phyloP scores from a whole-genome alignment of 371 early-diverging fungal species.

The Mucor plumbeus region DNA sequence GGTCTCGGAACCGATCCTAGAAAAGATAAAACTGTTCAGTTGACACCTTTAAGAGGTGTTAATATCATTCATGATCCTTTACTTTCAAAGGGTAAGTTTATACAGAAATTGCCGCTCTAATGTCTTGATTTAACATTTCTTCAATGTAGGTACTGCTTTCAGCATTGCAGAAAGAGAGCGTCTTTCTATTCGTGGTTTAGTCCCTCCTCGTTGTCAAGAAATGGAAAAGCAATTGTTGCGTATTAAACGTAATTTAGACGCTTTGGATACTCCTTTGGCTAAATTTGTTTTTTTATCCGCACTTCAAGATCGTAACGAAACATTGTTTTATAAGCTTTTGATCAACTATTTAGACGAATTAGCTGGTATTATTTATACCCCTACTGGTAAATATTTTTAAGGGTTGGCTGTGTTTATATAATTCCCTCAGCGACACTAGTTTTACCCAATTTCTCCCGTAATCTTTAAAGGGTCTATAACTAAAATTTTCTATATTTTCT shows the following conservation, averaged over 20 bases:
- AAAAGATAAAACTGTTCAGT: conserved; percentile 59
- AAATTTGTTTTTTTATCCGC: conserved; percentile 62
- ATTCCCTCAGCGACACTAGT: conserved; percentile 7
- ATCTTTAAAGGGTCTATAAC: conserved; percentile 1
- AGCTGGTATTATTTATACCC: conserved; percentile 55
- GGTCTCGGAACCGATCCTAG: conserved; percentile 49
- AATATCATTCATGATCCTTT: conserved; percentile 65
- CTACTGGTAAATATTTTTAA: conserved; percentile 38
- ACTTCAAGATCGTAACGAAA: conserved; percentile 68
- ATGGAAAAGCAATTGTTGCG: conserved; percentile 69
- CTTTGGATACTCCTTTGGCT: conserved; percentile 60
- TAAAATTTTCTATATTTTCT: conserved; percentile 11
- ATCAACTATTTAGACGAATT: conserved; percentile 63
- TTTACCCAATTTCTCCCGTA: conserved; percentile 26
- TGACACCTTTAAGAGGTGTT: conserved; percentile 57
- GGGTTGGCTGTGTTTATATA: conserved; percentile 1
- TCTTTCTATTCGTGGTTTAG: conserved; percentile 70
- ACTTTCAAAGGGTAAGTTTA: conserved; percentile 34
- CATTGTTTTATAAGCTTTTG: conserved; percentile 67
- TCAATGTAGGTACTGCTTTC: conserved; percentile 62
- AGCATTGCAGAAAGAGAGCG: conserved; percentile 67
- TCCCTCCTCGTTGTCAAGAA: conserved; percentile 69
- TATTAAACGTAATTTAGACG: conserved; percentile 64
- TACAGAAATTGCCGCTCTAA: background rate
- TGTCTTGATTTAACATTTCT: background rate